phyloP scores from a whole-genome alignment of 805 yeast species.

The Candida michaelii region DNA sequence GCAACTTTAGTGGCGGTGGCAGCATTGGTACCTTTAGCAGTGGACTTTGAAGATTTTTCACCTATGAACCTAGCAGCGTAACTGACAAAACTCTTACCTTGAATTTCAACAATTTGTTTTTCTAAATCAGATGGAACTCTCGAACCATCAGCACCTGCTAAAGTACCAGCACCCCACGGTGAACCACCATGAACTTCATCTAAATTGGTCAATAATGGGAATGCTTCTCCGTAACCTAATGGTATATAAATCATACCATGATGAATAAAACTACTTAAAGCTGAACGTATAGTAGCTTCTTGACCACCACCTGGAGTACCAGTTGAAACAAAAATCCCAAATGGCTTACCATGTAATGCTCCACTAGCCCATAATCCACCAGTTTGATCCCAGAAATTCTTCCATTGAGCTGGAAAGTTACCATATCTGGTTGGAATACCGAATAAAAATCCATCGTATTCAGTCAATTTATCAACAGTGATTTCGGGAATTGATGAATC shows the following conservation, averaged over 20 bases:
- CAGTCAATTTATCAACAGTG: conserved; percentile 51
- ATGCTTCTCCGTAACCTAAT: conserved; percentile 57
- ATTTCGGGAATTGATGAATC: conserved; percentile 52
- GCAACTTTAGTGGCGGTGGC: conserved; percentile 6
- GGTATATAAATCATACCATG: conserved; percentile 82
- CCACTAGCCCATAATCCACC: conserved; percentile 78
- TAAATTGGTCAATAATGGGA: conserved; percentile 44
- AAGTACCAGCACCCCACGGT: conserved; percentile 85
- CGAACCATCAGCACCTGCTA: conserved; percentile 74
- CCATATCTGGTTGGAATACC: conserved; percentile 86
- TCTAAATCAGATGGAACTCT: conserved; percentile 67
- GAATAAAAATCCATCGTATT: conserved; percentile 73
- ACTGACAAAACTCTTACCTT: conserved; percentile 59
- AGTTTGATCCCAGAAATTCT: conserved; percentile 75
- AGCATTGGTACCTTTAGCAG: conserved; percentile 3
- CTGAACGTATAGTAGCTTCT: conserved; percentile 62
- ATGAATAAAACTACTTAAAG: conserved; percentile 64
- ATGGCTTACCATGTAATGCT: conserved; percentile 68
- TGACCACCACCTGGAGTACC: conserved; percentile 81
- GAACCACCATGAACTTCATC: conserved; percentile 78
- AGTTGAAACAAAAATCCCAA: conserved; percentile 71
- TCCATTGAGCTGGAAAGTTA: conserved; percentile 74
- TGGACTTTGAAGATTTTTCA: no score
- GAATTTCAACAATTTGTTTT: conserved; percentile 59
- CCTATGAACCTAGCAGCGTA: conserved; percentile 19